A percentile compares a stretch with the other conserved stretches of the same genome.
Conservation (phyloP, 805 yeast genomes). For the Myxozyma melibiosi region DNA sequence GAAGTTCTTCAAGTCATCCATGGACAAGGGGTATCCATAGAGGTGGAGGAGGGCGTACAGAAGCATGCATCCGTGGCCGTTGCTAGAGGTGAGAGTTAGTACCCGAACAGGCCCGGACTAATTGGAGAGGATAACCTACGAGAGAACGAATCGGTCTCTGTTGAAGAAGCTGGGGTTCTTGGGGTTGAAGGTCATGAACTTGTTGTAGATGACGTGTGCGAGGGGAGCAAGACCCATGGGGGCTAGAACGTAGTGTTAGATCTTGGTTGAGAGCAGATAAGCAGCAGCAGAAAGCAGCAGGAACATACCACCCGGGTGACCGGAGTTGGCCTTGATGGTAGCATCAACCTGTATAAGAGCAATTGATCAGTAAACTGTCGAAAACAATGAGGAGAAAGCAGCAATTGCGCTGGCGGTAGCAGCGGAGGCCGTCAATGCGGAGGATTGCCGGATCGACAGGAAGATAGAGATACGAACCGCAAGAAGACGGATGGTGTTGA, state of each 20-base stretch:
- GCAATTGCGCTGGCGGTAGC: not conserved
- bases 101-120: not conserved
- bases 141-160: slow-evolving; percentile 92
- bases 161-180: slow-evolving; percentile 89
- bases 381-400: not conserved
- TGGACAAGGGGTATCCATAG: slow-evolving; percentile 75
- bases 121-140: slow-evolving; percentile 40
- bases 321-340: slow-evolving; percentile 86
- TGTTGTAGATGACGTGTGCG: slow-evolving; percentile 80
- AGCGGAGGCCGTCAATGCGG: not conserved
- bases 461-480: slow-evolving; percentile 50
- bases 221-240: slow-evolving; percentile 97
- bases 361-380: slow-evolving; percentile 12
- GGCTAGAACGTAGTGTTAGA: slow-evolving; percentile 48
- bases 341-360: slow-evolving; percentile 60
- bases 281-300: not conserved
- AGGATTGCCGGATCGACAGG: not conserved
- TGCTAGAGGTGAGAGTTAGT: slow-evolving; percentile 38
- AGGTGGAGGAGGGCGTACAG: slow-evolving; percentile 83
- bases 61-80: slow-evolving; percentile 95
- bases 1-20: slow-evolving; percentile 87
- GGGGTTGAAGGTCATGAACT: slow-evolving; percentile 83
- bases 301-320: slow-evolving; percentile 80
- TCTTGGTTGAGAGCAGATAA: not conserved
- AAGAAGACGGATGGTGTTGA: slow-evolving; percentile 85